Conservation (phyloP, 768 basidiomycete species). For the Crepidotus variabilis region DNA sequence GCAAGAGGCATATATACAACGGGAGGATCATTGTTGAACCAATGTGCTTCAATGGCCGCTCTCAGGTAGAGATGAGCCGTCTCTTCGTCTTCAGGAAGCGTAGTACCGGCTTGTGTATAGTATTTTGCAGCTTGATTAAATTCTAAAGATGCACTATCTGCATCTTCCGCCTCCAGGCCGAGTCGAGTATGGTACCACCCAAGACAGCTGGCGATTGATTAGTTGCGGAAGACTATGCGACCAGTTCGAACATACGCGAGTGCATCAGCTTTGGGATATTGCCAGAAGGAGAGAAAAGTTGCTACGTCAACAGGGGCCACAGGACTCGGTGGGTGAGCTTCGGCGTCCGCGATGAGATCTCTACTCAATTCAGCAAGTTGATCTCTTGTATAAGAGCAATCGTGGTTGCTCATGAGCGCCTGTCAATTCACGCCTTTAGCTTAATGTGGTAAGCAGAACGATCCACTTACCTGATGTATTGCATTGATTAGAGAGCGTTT, state of each 20-base stretch:
- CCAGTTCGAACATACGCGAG: constrained; percentile 26
- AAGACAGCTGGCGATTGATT: constrained; percentile 17
- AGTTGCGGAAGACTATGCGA: neutral
- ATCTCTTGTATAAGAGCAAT: constrained; percentile 19
- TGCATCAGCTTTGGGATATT: constrained; percentile 32
- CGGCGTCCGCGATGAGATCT: constrained; percentile 27
- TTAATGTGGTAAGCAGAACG: no score
- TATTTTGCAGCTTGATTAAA: constrained; percentile 20
- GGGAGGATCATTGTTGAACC: constrained; percentile 20
- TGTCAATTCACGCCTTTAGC: neutral
- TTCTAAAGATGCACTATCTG: constrained; percentile 10
- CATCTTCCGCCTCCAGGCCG: constrained; percentile 14
- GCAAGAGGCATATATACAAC: constrained; percentile 21
- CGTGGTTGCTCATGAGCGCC: constrained; percentile 6
- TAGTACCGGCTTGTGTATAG: constrained; percentile 28
- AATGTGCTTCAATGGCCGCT: constrained; percentile 29
- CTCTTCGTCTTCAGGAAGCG: constrained; percentile 37
- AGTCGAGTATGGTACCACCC: constrained; percentile 26
- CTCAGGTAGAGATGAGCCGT: constrained; percentile 24
- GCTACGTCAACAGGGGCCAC: constrained; percentile 19
- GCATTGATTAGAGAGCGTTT: constrained; percentile 28
- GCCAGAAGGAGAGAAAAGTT: constrained; percentile 32
- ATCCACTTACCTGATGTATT: constrained; percentile 27
- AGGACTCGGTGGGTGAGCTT: constrained; percentile 19
- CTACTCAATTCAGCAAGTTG: constrained; percentile 27